Conservation (phyloP, 768 basidiomycete genomes). For the Lactifluus rugatus region DNA sequence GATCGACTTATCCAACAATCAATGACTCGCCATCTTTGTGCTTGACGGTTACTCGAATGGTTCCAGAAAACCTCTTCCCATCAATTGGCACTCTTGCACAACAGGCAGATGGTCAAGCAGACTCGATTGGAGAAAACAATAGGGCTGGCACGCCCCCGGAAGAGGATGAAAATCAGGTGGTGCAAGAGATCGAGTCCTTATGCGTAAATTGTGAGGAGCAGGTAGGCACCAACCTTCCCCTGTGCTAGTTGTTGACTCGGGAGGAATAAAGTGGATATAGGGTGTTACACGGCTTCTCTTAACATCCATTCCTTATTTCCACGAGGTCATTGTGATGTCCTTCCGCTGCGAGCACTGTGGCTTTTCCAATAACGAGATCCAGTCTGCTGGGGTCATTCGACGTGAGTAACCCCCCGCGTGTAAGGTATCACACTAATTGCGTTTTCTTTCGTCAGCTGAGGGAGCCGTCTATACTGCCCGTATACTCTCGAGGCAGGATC, state of each 20-base stretch:
- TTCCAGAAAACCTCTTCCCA: slow-evolving; percentile 40
- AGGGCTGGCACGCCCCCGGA: slow-evolving; percentile 14
- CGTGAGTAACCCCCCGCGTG: slow-evolving; percentile 39
- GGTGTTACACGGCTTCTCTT: slow-evolving; percentile 82
- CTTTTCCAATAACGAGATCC: slow-evolving; percentile 83
- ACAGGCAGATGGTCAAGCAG: slow-evolving; percentile 33
- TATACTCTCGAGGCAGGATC: slow-evolving; percentile 63
- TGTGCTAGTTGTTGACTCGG: not conserved
- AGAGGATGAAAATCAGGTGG: slow-evolving; percentile 50
- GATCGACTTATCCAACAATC: not conserved
- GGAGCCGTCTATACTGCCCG: slow-evolving; percentile 76
- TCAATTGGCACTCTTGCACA: slow-evolving; percentile 47
- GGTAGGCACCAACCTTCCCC: slow-evolving; percentile 36
- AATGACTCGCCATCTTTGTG: too few species aligned
- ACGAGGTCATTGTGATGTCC: slow-evolving; percentile 91
- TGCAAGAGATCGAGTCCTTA: slow-evolving; percentile 81
- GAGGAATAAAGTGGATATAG: slow-evolving; percentile 33
- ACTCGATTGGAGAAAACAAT: slow-evolving; percentile 2
- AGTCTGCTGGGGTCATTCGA: slow-evolving; percentile 79
- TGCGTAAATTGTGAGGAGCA: slow-evolving; percentile 93
- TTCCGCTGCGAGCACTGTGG: slow-evolving; percentile 96
- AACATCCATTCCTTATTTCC: slow-evolving; percentile 91
- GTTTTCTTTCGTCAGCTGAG: slow-evolving; percentile 43
- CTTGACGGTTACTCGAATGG: slow-evolving; percentile 11
- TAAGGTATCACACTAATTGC: not conserved